These are phyloP conservation scores for Acacia crassicarpa DNA, from an alignment of 306 rosid species.

Conservation along the genomic window DNA sequence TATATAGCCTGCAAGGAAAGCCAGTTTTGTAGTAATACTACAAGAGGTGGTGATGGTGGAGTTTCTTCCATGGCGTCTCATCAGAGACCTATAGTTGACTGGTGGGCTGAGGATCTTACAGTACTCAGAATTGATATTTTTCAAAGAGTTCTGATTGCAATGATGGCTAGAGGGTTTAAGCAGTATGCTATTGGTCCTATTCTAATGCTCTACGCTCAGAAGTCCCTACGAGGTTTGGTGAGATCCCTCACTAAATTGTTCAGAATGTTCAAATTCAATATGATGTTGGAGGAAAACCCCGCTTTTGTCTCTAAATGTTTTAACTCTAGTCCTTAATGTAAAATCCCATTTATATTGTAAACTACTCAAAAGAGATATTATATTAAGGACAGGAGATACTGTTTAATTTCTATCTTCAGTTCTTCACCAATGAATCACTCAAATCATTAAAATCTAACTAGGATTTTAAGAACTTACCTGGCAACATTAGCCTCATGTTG, in stretches of 20 bases:
- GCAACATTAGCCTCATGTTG: background rate
- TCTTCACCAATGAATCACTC: background rate
- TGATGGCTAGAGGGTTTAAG: constrained; percentile 87
- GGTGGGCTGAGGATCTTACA: constrained; percentile 93
- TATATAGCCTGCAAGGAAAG: constrained; percentile 67
- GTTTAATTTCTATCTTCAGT: background rate
- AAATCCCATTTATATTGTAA: too few species aligned
- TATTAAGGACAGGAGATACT: too few species aligned
- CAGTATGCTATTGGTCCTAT: constrained; percentile 75
- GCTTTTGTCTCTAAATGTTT: background rate
- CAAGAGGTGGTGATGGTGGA: constrained; percentile 45
- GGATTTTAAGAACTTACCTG: background rate
- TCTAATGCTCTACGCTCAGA: constrained; percentile 91
- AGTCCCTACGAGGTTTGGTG: constrained; percentile 91
- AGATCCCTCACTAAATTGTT: constrained; percentile 45
- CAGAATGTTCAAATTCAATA: background rate
- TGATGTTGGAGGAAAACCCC: background rate
- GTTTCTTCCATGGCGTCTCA: constrained; percentile 45
- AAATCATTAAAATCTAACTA: background rate
- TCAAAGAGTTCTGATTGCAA: constrained; percentile 76
- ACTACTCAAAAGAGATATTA: too few species aligned
- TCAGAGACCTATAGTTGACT: constrained; percentile 60
- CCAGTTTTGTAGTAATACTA: constrained; percentile 47
- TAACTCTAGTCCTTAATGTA: too few species aligned
- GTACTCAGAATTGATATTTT: constrained; percentile 87